Base-by-base conservation (phyloP, 352 stramenopile genomes). In the Phytopythium kandeliae region DNA sequence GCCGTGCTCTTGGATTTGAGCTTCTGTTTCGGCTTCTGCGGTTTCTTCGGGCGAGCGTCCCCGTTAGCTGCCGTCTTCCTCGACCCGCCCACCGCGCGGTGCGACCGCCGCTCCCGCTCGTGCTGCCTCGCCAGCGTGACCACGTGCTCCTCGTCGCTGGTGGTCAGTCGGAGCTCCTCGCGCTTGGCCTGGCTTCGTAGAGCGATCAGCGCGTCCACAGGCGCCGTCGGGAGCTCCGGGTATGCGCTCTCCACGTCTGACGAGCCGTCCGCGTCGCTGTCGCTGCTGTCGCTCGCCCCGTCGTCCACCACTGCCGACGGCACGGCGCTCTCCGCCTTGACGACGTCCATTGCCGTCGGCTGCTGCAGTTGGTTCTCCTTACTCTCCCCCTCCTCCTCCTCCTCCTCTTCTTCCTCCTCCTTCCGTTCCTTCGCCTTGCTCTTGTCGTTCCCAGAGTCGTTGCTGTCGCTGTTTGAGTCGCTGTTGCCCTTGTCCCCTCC, bases 161-260 rank as follows among this genome's bases (percentile, higher is more conserved):
- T 54, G 13, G 66, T 76, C 35, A 90, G 55, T 26, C 78, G 67
- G 19, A 89, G 41, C 42, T 86, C 75, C 30, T 86, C 74, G 2
- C 62, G 49, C 48, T 83, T 82, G 38, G 57, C 70, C 55, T 62
- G 63, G 43, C 82, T 77, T 35, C 75, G 69, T 22, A 78, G 59
- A 6, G 65, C 51, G 44, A 91, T 76, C 4, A 91, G 45, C 10
- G 60, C 57, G 42, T 91, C 80, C 21, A 91, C 74, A 1, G 77
- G 77, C 11, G 78, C 65, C 9, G 65, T 44, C 1, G 80, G 73
- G 11, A 91, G 54, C 33, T 66, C 55, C 30, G 76, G 79, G 33
- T 90, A 90, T 24, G 74, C 73, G 24, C 63, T 77, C 34, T 90
- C 74, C 19, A 85, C 44, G 34, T 88, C 74, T 0, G 71, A 82